A percentile compares a stretch with the other conserved stretches of the same genome.
Evolutionary conservation across 2,329 filamentous ascomycete species (phyloP).

Genomic region (Aspergillus melleus): DNA sequence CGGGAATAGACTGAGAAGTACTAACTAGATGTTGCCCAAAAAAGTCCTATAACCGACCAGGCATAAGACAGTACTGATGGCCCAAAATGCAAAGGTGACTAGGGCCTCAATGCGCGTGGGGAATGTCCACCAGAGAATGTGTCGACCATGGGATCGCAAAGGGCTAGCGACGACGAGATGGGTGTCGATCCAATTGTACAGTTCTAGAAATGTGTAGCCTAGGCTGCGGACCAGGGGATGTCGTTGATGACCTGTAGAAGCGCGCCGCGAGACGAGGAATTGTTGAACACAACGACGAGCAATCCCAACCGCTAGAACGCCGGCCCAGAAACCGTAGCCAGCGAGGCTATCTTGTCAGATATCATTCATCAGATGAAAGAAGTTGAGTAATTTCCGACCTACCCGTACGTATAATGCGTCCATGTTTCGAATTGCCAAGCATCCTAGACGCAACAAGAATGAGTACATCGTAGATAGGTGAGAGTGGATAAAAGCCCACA

Average conservation of each 20-base stretch:
- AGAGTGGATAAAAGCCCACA: constrained; percentile 23
- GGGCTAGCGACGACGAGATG: constrained; percentile 47
- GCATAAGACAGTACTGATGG: constrained; percentile 46
- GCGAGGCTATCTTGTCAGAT: constrained; percentile 23
- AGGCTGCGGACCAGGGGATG: not conserved
- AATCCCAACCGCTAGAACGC: constrained; percentile 37
- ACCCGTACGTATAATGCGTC: constrained; percentile 42
- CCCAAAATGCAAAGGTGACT: constrained; percentile 46
- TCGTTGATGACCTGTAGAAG: not conserved
- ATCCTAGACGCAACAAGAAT: constrained; percentile 18
- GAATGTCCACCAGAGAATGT: constrained; percentile 47
- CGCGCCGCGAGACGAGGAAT: constrained; percentile 15
- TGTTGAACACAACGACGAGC: constrained; percentile 28
- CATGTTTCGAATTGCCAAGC: constrained; percentile 34
- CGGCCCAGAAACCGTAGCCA: constrained; percentile 44
- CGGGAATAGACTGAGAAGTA: not conserved
- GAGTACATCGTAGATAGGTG: not conserved
- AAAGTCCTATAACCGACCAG: constrained; percentile 48
- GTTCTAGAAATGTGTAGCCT: constrained; percentile 5
- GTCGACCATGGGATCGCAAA: constrained; percentile 43
- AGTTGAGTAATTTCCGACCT: constrained; percentile 8
- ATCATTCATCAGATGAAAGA: not conserved
- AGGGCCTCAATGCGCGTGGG: constrained; percentile 51
- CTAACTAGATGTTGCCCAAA: constrained; percentile 49
- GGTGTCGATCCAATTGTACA: constrained; percentile 33